Percentiles rank a stretch among this genome's conserved stretches.
These are phyloP conservation scores for Rugonectria rugulosa DNA, from an alignment of 2,329 filamentous ascomycete genomes.

Conservation along the genomic window DNA sequence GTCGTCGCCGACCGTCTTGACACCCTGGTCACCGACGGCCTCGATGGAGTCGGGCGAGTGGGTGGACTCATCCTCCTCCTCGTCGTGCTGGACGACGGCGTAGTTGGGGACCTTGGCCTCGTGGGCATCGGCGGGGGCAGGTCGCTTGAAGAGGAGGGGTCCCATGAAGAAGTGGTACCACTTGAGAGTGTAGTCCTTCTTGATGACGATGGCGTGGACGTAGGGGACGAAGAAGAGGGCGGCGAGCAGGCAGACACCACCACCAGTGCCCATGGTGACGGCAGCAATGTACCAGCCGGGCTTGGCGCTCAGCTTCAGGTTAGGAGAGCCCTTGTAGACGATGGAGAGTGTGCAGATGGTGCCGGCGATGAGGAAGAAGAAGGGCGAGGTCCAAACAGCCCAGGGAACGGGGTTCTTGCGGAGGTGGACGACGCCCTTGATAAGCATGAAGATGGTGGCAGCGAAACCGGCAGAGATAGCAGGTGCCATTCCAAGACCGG, in stretches of 20 bases:
- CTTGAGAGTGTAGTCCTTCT: constrained; percentile 70
- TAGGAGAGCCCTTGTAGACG: constrained; percentile 81
- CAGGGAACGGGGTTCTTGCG: constrained; percentile 75
- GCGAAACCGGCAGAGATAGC: constrained; percentile 70
- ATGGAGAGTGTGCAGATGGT: constrained; percentile 79
- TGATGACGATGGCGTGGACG: constrained; percentile 71
- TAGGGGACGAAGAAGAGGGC: constrained; percentile 78
- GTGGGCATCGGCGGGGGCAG: constrained; percentile 59
- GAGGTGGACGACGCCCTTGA: constrained; percentile 70
- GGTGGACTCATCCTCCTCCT: constrained; percentile 52
- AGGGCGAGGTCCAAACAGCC: constrained; percentile 76
- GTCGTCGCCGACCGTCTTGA: constrained; percentile 30
- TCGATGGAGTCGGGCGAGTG: constrained; percentile 34
- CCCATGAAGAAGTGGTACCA: constrained; percentile 70
- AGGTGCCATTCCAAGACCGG: constrained; percentile 74
- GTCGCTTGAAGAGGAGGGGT: constrained; percentile 69
- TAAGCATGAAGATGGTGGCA: constrained; percentile 73
- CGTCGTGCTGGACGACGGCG: constrained; percentile 74
- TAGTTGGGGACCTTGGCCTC: constrained; percentile 73
- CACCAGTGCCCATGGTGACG: constrained; percentile 71
- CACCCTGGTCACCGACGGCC: constrained; percentile 51
- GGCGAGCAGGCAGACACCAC: constrained; percentile 65
- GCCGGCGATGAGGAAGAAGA: constrained; percentile 79
- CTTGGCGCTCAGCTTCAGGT: constrained; percentile 50
- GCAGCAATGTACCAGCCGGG: constrained; percentile 71